Evolutionary conservation across 306 rosid genomes (phyloP), one percentile per base, ranked within the genome.

Genomic region (Vigna nakashimae): DNA sequence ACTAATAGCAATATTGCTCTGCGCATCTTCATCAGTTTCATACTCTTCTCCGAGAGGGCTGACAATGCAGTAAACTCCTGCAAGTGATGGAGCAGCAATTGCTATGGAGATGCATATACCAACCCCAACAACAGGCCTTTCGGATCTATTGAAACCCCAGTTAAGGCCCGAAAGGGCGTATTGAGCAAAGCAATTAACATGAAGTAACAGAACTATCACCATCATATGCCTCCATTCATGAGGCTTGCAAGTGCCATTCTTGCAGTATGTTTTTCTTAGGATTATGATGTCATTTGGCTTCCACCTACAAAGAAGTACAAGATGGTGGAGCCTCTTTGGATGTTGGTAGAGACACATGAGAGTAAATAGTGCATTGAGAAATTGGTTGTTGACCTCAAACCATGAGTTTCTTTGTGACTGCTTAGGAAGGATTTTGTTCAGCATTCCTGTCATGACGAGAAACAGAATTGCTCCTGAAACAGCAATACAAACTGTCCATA

Each of bases 301-400:
- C 94, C 92, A 88, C 77, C 92, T 84, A 20, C 83, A 81, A 14
- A 88, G 79, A 73, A 88, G 88, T 52, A 86, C 82, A 57, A 86
- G 69, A 70, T 83, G 88, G 82, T 88, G 77, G 77, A 88, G 62
- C 81, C 87, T 64, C 84, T 71, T 88, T 3, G 87, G 92, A 63
- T 90, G 94, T 22, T 86, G 90, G 76, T 84, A 88, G 16, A 86
- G 84, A 75, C 87, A 83, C 88, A 88, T 88, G 80, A 90, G 92
- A 71, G 92, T 90, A 51, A 86, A 90, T 43, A 88, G 88, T 63
- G 92, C 94, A 77, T 87, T 90, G 45, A 90, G 84, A 77, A 90
- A 69, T 79, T 90, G 90, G 77, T 88, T 90, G 79, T 88, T 86
- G 76, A 79, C 84, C 82, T 88, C 94, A 77, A 83, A 88, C 89